Percentiles rank a stretch among this genome's conserved stretches.
Conservation (phyloP, 345 rosid species). For the Citrus reticulata region DNA sequence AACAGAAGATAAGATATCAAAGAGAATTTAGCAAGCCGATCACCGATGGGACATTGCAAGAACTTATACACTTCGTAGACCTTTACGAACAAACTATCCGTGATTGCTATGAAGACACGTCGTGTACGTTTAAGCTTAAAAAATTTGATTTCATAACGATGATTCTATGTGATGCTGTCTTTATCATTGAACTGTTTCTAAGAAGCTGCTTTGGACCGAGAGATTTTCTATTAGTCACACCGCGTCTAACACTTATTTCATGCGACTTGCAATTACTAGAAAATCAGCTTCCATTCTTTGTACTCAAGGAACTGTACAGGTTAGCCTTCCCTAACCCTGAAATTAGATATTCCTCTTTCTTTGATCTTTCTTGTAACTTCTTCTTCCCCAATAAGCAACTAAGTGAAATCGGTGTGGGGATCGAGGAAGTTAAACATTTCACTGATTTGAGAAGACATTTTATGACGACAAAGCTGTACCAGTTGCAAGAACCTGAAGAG, state of each 20-base stretch:
- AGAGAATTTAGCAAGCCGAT: neutral
- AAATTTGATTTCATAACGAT: neutral
- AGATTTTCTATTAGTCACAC: neutral
- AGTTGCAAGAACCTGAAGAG: too few species aligned
- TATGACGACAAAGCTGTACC: too few species aligned
- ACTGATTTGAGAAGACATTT: too few species aligned
- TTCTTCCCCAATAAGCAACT: neutral
- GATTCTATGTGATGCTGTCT: slow-evolving; percentile 4
- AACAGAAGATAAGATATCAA: neutral
- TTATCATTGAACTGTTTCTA: slow-evolving; percentile 13
- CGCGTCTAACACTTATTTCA: neutral
- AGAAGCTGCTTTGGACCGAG: neutral
- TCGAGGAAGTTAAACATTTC: too few species aligned
- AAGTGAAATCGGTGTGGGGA: neutral
- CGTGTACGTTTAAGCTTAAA: neutral
- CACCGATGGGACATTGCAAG: neutral
- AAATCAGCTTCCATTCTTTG: slow-evolving; percentile 13
- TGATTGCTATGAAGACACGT: neutral
- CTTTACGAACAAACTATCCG: neutral
- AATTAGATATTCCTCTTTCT: neutral
- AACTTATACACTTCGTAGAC: neutral
- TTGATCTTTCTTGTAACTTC: neutral
- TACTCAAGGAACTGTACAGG: neutral
- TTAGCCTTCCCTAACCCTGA: neutral
- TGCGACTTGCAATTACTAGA: slow-evolving; percentile 12